phyloP scores from a whole-genome alignment of 148 eudicot genomes.

The Mesembryanthemum crystallinum region DNA sequence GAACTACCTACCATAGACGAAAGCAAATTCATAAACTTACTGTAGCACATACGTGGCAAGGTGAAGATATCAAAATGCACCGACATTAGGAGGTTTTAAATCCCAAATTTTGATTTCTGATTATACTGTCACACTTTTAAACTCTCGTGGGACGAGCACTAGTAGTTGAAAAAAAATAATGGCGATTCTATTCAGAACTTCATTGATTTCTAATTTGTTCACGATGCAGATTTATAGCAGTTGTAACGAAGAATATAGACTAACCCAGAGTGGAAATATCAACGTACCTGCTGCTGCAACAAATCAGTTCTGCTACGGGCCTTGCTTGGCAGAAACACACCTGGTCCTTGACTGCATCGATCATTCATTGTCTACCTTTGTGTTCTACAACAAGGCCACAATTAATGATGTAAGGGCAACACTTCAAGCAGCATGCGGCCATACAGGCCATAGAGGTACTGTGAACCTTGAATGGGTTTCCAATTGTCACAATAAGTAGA shows the following conservation, averaged over 20 bases:
- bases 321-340: conserved; percentile 50
- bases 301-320: conserved; percentile 51
- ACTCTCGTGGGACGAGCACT: background rate
- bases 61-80: background rate
- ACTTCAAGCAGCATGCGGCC: conserved; percentile 47
- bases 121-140: background rate
- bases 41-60: background rate
- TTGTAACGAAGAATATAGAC: conserved; percentile 47
- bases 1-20: too few relatives aligned
- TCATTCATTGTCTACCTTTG: conserved; percentile 32
- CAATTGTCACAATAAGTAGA: background rate
- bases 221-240: conserved; percentile 42
- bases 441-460: conserved; percentile 38
- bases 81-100: background rate
- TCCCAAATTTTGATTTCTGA: background rate
- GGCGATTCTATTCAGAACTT: background rate
- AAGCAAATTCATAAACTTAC: too few relatives aligned
- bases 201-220: background rate
- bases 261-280: conserved; percentile 49
- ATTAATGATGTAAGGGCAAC: conserved; percentile 30
- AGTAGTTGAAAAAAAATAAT: background rate
- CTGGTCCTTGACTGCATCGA: conserved; percentile 47
- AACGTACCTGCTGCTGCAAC: conserved; percentile 49
- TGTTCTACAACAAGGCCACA: conserved; percentile 58
- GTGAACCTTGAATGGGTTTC: background rate